Base-by-base conservation (phyloP, 148 eudicot genomes). In the Nepenthes gracilis region DNA sequence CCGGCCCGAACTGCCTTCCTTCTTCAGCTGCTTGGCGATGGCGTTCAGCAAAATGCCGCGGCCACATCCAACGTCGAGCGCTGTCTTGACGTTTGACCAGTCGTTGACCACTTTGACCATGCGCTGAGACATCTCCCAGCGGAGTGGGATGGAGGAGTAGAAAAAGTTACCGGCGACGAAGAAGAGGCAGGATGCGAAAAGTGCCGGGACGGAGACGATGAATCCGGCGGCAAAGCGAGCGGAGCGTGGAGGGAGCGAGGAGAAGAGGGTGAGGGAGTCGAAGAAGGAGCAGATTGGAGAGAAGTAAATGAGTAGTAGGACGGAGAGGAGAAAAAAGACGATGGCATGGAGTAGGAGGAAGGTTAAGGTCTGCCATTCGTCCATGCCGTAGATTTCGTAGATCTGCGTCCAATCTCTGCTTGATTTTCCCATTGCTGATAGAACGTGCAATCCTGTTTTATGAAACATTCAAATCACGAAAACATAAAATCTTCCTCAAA, bases 61-160 rank as follows among this genome's bases (percentile, higher is more conserved):
- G 47, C 97, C 97, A 47, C 96, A 92, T 35, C 97, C 97, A 12
- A 92, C 90, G 70, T 92, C 97, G 33, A 91, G 85, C 1, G 87
- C 97, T 67, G 82, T 80, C 63, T 59, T 75, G 14, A 91, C 96
- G 13, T 73, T 64, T 1, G 87, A 78, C 97, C 97, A 91, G 70
- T 91, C 97, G 58, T 65, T 54, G 36, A 91, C 82, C 6, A 74
- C 71, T 50, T 66, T 35, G 57, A 91, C 77, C 76, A 91, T 87
- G 12, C 97, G 75, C 72, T 87, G 96, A 0, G 93, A 70, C 84
- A 87, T 87, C 55, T 91, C 97, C 90, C 90, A 91, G 14, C 78
- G 81, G 10, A 91, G 81, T 0, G 88, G 78, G 2, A 78, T 90
- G 35, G 89, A 81, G 15, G 97, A 91, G 85, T 91, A 87, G 68